Percentiles rank a stretch among this genome's conserved stretches.
Evolutionary conservation across 148 eudicot species (phyloP).

Genomic region (Pharnaceum exiguum): DNA sequence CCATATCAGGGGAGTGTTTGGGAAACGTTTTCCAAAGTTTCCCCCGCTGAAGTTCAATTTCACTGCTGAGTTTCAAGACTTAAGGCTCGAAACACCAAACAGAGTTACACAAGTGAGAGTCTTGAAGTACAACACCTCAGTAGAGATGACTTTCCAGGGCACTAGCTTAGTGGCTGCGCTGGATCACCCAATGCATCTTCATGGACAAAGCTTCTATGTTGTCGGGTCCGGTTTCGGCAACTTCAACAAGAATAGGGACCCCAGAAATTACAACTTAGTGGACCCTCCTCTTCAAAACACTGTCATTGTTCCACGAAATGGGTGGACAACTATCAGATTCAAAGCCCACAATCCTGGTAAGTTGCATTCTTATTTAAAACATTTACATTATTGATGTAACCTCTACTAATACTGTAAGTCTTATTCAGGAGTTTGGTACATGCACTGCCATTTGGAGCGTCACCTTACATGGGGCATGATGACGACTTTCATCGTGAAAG

Average conservation of each 20-base stretch:
- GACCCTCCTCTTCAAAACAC: slow-evolving; percentile 33
- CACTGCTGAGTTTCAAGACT: slow-evolving; percentile 21
- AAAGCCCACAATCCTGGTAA: slow-evolving; percentile 32
- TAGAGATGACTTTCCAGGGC: slow-evolving; percentile 26
- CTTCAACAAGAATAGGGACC: slow-evolving; percentile 20
- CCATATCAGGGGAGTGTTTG: slow-evolving; percentile 25
- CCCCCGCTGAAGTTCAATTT: slow-evolving; percentile 26
- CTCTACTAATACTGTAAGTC: no score
- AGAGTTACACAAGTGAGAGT: slow-evolving; percentile 22
- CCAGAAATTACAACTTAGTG: slow-evolving; percentile 20
- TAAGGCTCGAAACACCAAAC: slow-evolving; percentile 11
- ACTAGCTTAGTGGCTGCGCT: slow-evolving; percentile 20
- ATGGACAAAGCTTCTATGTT: slow-evolving; percentile 31
- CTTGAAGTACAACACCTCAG: slow-evolving; percentile 15
- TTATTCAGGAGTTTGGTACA: slow-evolving; percentile 35
- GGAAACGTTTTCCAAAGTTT: slow-evolving; percentile 10
- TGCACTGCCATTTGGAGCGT: slow-evolving; percentile 35
- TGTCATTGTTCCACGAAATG: slow-evolving; percentile 26
- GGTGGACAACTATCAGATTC: slow-evolving; percentile 34
- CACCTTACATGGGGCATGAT: slow-evolving; percentile 36
- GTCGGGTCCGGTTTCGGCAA: slow-evolving; percentile 31
- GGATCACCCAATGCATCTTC: slow-evolving; percentile 41
- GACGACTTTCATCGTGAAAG: slow-evolving; percentile 26
- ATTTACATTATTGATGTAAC: neutral
- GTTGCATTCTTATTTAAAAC: neutral